phyloP scores from a whole-genome alignment of 2,329 filamentous ascomycete genomes.

The Xylaria sp. region DNA sequence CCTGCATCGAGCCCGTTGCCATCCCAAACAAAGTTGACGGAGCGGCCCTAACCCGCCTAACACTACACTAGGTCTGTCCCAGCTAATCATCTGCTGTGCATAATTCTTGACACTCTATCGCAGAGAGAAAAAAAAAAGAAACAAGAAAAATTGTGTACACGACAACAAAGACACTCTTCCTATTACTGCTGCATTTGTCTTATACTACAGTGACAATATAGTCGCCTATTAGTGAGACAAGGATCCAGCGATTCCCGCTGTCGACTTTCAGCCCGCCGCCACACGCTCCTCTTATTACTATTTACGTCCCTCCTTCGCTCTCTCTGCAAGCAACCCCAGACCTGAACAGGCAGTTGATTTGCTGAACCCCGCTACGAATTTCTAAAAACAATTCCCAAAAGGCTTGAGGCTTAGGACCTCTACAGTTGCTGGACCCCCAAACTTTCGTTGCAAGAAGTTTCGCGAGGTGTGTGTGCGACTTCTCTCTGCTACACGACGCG shows the following conservation, averaged over 20 bases:
- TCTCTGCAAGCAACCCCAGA: conserved; percentile 22
- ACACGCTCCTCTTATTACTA: conserved; percentile 21
- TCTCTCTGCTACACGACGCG: conserved; percentile 18
- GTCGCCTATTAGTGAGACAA: neutral
- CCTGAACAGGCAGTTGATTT: conserved; percentile 27
- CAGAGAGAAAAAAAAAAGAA: neutral
- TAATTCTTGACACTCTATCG: conserved; percentile 11
- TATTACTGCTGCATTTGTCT: neutral
- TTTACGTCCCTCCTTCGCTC: conserved; percentile 22
- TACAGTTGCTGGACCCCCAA: conserved; percentile 6
- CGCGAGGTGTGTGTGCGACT: conserved; percentile 5
- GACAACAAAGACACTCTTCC: conserved; percentile 16
- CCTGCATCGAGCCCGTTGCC: conserved; percentile 14
- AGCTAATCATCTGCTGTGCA: conserved; percentile 12
- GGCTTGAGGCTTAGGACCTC: conserved; percentile 15
- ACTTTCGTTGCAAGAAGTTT: neutral
- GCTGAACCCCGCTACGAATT: conserved; percentile 29
- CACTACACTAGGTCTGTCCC: neutral
- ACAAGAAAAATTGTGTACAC: conserved; percentile 27
- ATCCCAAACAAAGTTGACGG: neutral
- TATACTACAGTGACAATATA: neutral
- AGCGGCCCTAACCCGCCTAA: neutral
- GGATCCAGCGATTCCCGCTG: neutral
- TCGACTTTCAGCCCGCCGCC: conserved; percentile 11
- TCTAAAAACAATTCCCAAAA: conserved; percentile 28